Conservation (phyloP, 768 basidiomycete genomes). For the Scleroderma bovista region DNA sequence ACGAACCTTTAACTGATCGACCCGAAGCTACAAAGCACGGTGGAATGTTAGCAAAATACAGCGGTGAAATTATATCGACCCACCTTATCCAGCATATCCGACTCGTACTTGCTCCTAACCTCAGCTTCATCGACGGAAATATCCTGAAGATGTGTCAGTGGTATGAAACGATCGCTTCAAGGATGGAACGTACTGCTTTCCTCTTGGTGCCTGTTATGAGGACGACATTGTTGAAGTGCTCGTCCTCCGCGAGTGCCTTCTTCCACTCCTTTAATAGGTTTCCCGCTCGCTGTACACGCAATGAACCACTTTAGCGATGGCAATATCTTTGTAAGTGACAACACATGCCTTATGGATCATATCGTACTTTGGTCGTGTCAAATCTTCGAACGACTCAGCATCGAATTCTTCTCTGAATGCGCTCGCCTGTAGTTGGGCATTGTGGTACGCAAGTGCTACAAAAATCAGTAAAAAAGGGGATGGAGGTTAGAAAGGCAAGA, state of each 20-base stretch:
- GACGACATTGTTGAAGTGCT: slow-evolving; percentile 51
- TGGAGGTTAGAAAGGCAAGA: not conserved
- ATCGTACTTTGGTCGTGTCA: slow-evolving; percentile 71
- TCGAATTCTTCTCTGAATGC: slow-evolving; percentile 92
- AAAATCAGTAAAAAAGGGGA: not conserved
- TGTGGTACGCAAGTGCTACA: slow-evolving; percentile 79
- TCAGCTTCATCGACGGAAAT: slow-evolving; percentile 65
- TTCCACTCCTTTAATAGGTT: slow-evolving; percentile 70
- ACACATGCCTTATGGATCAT: slow-evolving; percentile 70
- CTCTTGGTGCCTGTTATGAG: slow-evolving; percentile 56
- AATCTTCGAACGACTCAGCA: slow-evolving; percentile 70
- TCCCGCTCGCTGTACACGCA: slow-evolving; percentile 52
- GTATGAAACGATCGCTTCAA: not conserved
- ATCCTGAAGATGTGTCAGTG: slow-evolving; percentile 38
- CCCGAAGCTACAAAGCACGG: slow-evolving; percentile 49
- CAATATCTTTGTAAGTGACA: not conserved
- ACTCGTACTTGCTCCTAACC: slow-evolving; percentile 59
- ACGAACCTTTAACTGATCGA: slow-evolving; percentile 73
- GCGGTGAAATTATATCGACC: slow-evolving; percentile 8
- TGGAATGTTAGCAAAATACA: slow-evolving; percentile 6
- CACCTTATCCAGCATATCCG: slow-evolving; percentile 63
- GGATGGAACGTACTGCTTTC: slow-evolving; percentile 50
- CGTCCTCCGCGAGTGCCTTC: slow-evolving; percentile 51
- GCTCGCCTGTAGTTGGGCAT: slow-evolving; percentile 84
- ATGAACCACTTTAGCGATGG: not conserved